Percentiles rank a stretch among this genome's conserved stretches.
Evolutionary conservation across 116 monocot species (phyloP).

Genomic region (Dioscorea cayenensis): DNA sequence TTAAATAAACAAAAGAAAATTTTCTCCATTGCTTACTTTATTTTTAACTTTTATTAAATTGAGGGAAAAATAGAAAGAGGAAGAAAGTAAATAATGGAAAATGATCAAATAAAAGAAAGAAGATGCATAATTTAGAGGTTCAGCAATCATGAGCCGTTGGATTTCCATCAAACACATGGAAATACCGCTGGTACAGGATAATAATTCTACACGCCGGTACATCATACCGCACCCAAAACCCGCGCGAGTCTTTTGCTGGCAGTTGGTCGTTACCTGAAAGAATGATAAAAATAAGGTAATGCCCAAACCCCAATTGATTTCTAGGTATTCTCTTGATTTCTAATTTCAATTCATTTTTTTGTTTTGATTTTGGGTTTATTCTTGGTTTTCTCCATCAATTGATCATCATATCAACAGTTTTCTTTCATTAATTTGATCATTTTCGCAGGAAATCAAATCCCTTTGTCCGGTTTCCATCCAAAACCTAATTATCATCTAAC

Average conservation of each 20-base stretch:
- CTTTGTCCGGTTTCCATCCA: not conserved
- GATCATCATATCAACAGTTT: not conserved
- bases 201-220: not conserved
- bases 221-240: conserved; percentile 1
- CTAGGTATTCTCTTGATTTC: not conserved
- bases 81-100: too few species aligned
- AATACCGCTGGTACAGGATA: not conserved
- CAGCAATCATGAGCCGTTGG: not conserved
- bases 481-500: too few species aligned
- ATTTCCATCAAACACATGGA: not conserved
- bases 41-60: too few species aligned
- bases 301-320: not conserved
- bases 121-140: too few species aligned
- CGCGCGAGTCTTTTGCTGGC: conserved; percentile 3
- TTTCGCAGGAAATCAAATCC: not conserved
- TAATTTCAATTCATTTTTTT: not conserved
- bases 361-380: not conserved
- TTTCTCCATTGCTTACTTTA: too few species aligned
- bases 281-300: not conserved
- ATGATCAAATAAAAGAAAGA: too few species aligned
- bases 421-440: not conserved
- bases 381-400: not conserved
- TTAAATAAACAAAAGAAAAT: too few species aligned
- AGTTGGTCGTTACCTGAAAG: not conserved
- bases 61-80: too few species aligned